Conservation (phyloP, 2,329 filamentous ascomycete species). For the Xylaria digitata region DNA sequence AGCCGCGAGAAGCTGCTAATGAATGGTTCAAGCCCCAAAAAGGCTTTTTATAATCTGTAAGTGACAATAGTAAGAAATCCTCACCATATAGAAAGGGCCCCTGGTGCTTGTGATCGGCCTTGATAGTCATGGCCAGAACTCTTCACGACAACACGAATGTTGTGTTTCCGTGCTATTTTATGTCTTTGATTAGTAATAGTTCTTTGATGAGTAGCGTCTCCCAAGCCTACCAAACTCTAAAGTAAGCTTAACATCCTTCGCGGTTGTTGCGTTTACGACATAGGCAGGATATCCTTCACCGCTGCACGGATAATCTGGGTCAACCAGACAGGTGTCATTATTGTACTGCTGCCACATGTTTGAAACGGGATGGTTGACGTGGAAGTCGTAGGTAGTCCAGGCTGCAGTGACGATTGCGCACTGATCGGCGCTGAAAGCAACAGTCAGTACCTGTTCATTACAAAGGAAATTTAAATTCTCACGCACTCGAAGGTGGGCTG, state of each 20-base stretch:
- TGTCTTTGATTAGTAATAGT: not conserved
- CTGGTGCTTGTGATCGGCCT: constrained; percentile 59
- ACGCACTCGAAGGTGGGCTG: constrained; percentile 49
- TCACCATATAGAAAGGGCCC: constrained; percentile 63
- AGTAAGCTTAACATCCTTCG: constrained; percentile 51
- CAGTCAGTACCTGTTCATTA: not conserved
- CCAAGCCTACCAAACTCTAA: constrained; percentile 58
- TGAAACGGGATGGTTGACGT: constrained; percentile 54
- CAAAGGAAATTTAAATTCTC: not conserved
- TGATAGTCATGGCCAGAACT: constrained; percentile 60
- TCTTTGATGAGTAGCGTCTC: not conserved
- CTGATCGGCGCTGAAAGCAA: constrained; percentile 31
- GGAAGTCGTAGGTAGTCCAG: constrained; percentile 53
- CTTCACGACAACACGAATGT: constrained; percentile 57
- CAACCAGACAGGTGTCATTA: constrained; percentile 64
- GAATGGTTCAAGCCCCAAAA: no score
- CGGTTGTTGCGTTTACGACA: constrained; percentile 54
- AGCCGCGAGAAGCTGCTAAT: no score
- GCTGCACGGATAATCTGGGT: constrained; percentile 53
- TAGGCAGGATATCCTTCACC: constrained; percentile 55
- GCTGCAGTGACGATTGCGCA: constrained; percentile 50
- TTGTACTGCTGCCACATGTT: constrained; percentile 57
- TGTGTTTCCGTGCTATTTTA: constrained; percentile 53
- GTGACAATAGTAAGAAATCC: no score
- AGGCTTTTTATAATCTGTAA: no score